Evolutionary conservation across 2,329 filamentous ascomycete species (phyloP).

Genomic region (Onygenales sp.): DNA sequence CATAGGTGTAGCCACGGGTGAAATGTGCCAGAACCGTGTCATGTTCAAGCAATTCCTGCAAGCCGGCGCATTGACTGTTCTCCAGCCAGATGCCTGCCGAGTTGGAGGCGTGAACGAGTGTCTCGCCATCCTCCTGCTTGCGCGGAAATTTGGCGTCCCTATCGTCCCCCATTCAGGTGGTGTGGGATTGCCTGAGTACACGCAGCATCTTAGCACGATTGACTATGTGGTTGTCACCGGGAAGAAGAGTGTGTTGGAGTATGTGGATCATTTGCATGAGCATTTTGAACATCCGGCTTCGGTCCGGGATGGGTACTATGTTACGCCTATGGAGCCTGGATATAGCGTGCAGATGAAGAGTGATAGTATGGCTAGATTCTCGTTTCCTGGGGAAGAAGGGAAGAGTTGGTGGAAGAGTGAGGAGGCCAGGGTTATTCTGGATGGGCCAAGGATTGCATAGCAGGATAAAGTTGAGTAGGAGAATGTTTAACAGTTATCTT

Average conservation of each 20-base stretch:
- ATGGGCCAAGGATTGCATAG: constrained; percentile 1
- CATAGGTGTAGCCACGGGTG: constrained; percentile 81
- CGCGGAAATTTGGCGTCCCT: constrained; percentile 57
- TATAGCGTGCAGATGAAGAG: constrained; percentile 93
- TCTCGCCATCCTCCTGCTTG: constrained; percentile 79
- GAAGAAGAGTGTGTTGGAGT: constrained; percentile 75
- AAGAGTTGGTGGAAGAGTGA: constrained; percentile 81
- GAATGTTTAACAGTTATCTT: too few relatives aligned
- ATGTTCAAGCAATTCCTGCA: constrained; percentile 87
- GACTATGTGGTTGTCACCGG: constrained; percentile 83
- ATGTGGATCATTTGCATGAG: constrained; percentile 88
- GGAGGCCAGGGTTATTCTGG: constrained; percentile 60
- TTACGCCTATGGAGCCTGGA: constrained; percentile 70
- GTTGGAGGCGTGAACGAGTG: constrained; percentile 88
- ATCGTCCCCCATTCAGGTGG: constrained; percentile 85
- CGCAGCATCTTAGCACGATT: constrained; percentile 83
- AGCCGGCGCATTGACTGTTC: constrained; percentile 71
- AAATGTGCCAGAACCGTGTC: constrained; percentile 93
- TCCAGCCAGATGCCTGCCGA: constrained; percentile 83
- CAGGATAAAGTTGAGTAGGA: too few relatives aligned
- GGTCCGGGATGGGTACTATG: constrained; percentile 79
- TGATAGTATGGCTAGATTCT: constrained; percentile 71
- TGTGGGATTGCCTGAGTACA: constrained; percentile 87
- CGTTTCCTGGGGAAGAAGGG: constrained; percentile 65
- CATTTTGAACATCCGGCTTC: constrained; percentile 76